Conservation (phyloP, 179 eudicot species). For the Corrigiola litoralis region DNA sequence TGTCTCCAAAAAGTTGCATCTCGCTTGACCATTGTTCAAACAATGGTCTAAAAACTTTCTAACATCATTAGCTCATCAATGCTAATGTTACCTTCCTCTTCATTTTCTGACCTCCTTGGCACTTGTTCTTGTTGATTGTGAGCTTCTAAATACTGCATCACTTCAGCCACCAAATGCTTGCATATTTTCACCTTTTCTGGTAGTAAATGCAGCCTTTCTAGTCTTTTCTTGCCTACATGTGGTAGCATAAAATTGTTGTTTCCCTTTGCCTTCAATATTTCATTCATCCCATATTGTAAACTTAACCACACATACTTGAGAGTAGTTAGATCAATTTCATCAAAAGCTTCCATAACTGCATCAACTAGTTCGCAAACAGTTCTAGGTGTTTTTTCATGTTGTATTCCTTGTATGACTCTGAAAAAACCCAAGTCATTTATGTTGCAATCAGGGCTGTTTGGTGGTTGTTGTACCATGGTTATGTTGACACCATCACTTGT, state of each 20-base stretch:
- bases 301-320: background rate
- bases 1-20: too few species aligned
- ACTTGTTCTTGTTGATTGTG: too few species aligned
- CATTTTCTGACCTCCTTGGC: too few species aligned
- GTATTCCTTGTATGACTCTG: background rate
- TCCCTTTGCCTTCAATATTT: background rate
- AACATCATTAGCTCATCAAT: too few species aligned
- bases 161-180: too few species aligned
- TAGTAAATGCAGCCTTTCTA: background rate
- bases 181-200: background rate
- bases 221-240: background rate
- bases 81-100: too few species aligned
- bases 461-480: background rate
- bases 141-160: too few species aligned
- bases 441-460: background rate
- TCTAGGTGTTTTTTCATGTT: background rate
- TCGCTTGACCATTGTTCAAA: too few species aligned
- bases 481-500: background rate
- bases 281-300: background rate
- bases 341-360: background rate
- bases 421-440: background rate
- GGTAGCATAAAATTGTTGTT: background rate
- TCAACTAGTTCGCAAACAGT: background rate
- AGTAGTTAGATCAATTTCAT: background rate
- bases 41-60: too few species aligned